Conservation (phyloP, 2,329 filamentous ascomycete genomes). For the Beauveria sp. region DNA sequence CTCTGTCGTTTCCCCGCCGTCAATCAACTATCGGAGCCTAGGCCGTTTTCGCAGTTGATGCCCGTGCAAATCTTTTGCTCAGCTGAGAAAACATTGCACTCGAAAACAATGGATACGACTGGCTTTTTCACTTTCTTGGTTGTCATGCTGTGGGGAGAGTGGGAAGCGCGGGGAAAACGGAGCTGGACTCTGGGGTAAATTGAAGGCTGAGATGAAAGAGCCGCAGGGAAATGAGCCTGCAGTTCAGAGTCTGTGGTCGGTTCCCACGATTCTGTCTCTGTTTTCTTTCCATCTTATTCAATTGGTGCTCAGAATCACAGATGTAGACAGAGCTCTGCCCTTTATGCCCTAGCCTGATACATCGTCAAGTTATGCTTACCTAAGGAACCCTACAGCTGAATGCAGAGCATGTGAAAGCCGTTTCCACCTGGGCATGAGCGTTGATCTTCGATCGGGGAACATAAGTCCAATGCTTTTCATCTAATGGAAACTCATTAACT, state of each 20-base stretch:
- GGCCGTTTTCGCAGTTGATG: background rate
- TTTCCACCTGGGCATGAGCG: too few relatives aligned
- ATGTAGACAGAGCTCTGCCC: too few relatives aligned
- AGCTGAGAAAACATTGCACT: background rate
- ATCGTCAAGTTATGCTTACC: too few relatives aligned
- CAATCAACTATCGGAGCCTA: background rate
- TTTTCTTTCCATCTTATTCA: background rate
- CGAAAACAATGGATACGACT: background rate
- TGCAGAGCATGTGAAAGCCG: too few relatives aligned
- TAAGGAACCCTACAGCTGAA: too few relatives aligned
- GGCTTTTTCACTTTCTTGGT: background rate
- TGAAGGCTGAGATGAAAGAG: background rate
- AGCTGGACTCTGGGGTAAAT: constrained; percentile 4
- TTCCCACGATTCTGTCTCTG: background rate
- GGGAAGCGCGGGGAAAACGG: constrained; percentile 1
- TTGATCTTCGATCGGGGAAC: too few relatives aligned
- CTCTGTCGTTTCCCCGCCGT: background rate
- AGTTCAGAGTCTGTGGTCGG: background rate
- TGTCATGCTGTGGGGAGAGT: background rate
- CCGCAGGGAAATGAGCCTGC: background rate
- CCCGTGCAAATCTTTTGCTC: background rate
- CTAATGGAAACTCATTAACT: too few relatives aligned
- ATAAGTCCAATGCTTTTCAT: too few relatives aligned
- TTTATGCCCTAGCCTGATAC: too few relatives aligned
- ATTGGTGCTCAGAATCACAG: too few relatives aligned